These are phyloP conservation scores for Castanospermum australe DNA, from an alignment of 306 rosid species.

Conservation along the genomic window DNA sequence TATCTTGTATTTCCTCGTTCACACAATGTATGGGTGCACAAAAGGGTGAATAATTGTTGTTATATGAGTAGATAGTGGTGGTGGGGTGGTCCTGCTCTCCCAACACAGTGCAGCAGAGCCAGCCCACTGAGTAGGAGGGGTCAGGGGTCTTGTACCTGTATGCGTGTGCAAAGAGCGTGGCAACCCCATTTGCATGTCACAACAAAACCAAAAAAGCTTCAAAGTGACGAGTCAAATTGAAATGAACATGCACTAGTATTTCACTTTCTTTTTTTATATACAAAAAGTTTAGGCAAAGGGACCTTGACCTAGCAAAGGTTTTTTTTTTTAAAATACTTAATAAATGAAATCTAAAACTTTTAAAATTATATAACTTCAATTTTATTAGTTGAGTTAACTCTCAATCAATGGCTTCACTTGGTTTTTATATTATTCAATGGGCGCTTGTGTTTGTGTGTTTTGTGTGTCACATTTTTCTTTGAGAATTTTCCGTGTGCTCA, in stretches of 20 bases:
- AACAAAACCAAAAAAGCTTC: neutral
- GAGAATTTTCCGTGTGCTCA: constrained; percentile 35
- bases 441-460: neutral
- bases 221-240: neutral
- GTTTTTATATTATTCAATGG: no score
- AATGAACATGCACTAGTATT: neutral
- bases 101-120: neutral
- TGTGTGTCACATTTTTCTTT: neutral
- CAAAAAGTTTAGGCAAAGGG: no score
- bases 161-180: constrained; percentile 25
- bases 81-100: constrained; percentile 1
- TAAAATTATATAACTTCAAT: no score
- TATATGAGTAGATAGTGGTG: neutral
- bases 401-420: no score
- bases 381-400: no score
- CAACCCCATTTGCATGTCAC: neutral
- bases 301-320: no score
- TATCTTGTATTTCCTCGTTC: neutral
- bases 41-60: neutral
- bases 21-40: neutral
- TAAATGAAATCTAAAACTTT: no score
- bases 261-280: neutral
- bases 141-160: neutral
- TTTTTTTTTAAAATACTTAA: no score
- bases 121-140: constrained; percentile 10